These are phyloP conservation scores for Speleostelium caveatum DNA, from an alignment of 78 protist species.

Conservation along the genomic window DNA sequence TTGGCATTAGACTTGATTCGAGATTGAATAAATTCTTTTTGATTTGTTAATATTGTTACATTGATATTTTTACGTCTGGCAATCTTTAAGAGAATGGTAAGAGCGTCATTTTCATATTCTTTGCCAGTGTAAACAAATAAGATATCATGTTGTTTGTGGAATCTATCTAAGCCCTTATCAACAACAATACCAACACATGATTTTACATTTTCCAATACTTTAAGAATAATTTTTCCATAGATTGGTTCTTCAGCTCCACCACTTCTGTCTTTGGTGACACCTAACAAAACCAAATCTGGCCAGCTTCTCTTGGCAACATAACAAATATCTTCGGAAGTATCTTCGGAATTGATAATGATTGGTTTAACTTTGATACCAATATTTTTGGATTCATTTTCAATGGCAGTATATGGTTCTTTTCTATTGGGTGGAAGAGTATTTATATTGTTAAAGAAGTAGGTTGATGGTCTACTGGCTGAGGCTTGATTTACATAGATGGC, in stretches of 20 bases:
- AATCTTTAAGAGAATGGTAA: conserved; percentile 37
- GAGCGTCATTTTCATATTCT: conserved; percentile 44
- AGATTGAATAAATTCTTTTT: neutral
- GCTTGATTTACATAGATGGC: conserved; percentile 1
- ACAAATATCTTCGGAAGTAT: conserved; percentile 16
- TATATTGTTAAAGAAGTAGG: conserved; percentile 8
- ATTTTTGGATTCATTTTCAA: neutral
- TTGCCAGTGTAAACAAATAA: conserved; percentile 52
- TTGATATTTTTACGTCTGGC: conserved; percentile 39
- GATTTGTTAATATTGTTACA: conserved; percentile 5
- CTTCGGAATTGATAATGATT: conserved; percentile 33
- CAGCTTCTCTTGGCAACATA: conserved; percentile 7
- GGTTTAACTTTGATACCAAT: conserved; percentile 51
- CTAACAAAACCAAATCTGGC: conserved; percentile 41
- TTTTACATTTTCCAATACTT: conserved; percentile 24
- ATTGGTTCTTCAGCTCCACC: neutral
- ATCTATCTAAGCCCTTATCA: conserved; percentile 66
- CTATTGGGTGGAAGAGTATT: conserved; percentile 9
- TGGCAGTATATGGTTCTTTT: conserved; percentile 2
- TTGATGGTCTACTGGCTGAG: conserved; percentile 43
- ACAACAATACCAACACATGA: conserved; percentile 58
- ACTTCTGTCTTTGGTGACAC: neutral
- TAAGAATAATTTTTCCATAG: conserved; percentile 29
- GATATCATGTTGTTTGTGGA: conserved; percentile 34
- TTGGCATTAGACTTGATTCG: neutral